These are phyloP conservation scores for Ophiobolus disseminans DNA, from an alignment of 2,329 filamentous ascomycete genomes.

Conservation along the genomic window DNA sequence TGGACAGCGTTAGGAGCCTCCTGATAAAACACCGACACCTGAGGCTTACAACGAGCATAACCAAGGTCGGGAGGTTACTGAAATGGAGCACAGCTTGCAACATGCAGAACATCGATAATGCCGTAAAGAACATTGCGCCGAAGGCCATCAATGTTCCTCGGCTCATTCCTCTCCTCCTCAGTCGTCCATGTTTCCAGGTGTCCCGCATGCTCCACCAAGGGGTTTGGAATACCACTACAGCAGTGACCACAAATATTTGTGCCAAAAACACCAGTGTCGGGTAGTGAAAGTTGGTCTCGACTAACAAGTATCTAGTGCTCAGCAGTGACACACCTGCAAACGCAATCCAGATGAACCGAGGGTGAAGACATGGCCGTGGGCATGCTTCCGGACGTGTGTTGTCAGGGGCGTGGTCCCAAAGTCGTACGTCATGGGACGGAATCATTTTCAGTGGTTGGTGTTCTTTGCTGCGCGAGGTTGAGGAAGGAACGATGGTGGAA, in stretches of 20 bases:
- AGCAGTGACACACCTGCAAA: conserved; percentile 27
- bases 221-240: conserved; percentile 6
- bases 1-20: no score
- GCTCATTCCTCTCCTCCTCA: neutral
- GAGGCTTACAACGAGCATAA: conserved; percentile 41
- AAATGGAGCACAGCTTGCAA: conserved; percentile 42
- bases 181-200: neutral
- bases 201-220: conserved; percentile 1
- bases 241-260: conserved; percentile 17
- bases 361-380: neutral
- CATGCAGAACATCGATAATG: conserved; percentile 31
- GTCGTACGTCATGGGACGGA: no score
- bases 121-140: conserved; percentile 14
- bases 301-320: conserved; percentile 28
- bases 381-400: neutral
- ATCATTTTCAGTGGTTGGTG: no score
- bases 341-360: conserved; percentile 17
- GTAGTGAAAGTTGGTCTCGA: conserved; percentile 35
- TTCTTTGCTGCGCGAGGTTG: neutral
- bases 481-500: neutral
- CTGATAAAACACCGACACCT: no score
- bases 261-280: conserved; percentile 23
- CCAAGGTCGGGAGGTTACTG: conserved; percentile 37
- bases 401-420: neutral
- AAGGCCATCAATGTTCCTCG: conserved; percentile 8